Percentiles rank a stretch among this genome's conserved stretches.
Evolutionary conservation across 2,329 filamentous ascomycete species (phyloP).

Genomic region (Neofusicoccum kwambonambiense): DNA sequence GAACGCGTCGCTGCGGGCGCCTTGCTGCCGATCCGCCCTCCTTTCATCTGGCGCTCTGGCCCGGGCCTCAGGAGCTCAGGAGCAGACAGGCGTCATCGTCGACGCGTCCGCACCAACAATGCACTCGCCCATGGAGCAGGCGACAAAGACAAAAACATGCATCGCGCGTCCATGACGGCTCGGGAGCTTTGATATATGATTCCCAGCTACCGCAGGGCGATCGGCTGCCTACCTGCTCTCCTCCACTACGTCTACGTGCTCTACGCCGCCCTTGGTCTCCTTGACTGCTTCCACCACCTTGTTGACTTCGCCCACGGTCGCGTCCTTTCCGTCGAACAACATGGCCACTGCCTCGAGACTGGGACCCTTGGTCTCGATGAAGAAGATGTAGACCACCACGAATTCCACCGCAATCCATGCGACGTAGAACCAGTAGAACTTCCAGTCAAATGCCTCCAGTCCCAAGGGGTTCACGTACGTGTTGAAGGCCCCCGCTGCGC

Average conservation of each 20-base stretch:
- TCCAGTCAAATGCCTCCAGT: constrained; percentile 40
- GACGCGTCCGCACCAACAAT: not conserved
- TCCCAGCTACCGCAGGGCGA: not conserved
- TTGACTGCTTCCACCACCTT: constrained; percentile 1
- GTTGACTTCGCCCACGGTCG: constrained; percentile 6
- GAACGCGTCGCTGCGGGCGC: not conserved
- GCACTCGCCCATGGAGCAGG: not conserved
- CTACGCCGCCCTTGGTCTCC: not conserved
- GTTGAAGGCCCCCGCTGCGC: constrained; percentile 47
- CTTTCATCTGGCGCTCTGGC: constrained; percentile 7
- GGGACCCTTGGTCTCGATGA: constrained; percentile 28
- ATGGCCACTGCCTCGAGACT: constrained; percentile 28
- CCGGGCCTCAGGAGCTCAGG: not conserved
- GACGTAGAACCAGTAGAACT: constrained; percentile 42
- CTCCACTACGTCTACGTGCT: not conserved
- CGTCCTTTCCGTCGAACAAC: constrained; percentile 27
- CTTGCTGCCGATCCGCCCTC: constrained; percentile 9
- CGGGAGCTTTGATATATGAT: constrained; percentile 12
- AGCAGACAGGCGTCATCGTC: too few species aligned
- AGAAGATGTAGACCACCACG: constrained; percentile 26
- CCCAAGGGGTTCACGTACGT: constrained; percentile 46
- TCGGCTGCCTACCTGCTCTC: not conserved
- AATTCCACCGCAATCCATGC: constrained; percentile 8
- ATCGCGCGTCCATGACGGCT: not conserved
- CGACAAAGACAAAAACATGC: not conserved